Conservation (phyloP, 1,284 basidiomycete genomes). For the Tilletia walkeri region DNA sequence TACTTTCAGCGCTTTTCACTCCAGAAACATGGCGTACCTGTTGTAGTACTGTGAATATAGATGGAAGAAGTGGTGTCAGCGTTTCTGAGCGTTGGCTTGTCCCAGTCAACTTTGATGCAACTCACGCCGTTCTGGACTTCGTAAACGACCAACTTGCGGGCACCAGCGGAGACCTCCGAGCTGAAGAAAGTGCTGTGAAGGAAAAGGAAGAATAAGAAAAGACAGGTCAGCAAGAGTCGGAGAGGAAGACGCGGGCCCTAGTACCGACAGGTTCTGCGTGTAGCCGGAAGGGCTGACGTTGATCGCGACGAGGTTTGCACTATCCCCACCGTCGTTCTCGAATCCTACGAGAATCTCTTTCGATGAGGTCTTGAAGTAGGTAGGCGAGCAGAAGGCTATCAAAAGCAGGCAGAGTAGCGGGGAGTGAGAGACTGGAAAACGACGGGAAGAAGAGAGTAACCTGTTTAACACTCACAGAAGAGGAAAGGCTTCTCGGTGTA, state of each 20-base stretch:
- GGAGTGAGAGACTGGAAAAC: not conserved
- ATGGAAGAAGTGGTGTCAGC: too few relatives aligned
- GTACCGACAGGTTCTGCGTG: slow-evolving; percentile 8
- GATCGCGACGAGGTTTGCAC: not conserved
- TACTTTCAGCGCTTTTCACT: too few relatives aligned
- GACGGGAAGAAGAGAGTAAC: too few relatives aligned
- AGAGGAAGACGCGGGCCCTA: not conserved
- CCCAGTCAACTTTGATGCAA: too few relatives aligned
- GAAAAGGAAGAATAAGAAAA: not conserved
- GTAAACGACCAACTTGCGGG: not conserved
- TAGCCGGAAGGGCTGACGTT: not conserved
- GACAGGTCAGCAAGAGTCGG: not conserved
- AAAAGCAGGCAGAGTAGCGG: not conserved
- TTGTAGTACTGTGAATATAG: too few relatives aligned
- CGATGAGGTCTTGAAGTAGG: slow-evolving; percentile 12
- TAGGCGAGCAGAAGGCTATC: slow-evolving; percentile 3
- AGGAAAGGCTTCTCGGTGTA: not conserved
- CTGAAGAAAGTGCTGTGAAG: not conserved
- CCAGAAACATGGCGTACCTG: too few relatives aligned
- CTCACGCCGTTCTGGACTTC: not conserved
- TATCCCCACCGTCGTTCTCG: not conserved
- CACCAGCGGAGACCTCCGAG: not conserved
- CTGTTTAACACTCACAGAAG: not conserved
- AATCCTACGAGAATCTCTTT: not conserved
- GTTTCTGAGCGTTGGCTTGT: too few relatives aligned